Conservation (phyloP, 2,329 filamentous ascomycete genomes). For the Colletotrichum incanum region DNA sequence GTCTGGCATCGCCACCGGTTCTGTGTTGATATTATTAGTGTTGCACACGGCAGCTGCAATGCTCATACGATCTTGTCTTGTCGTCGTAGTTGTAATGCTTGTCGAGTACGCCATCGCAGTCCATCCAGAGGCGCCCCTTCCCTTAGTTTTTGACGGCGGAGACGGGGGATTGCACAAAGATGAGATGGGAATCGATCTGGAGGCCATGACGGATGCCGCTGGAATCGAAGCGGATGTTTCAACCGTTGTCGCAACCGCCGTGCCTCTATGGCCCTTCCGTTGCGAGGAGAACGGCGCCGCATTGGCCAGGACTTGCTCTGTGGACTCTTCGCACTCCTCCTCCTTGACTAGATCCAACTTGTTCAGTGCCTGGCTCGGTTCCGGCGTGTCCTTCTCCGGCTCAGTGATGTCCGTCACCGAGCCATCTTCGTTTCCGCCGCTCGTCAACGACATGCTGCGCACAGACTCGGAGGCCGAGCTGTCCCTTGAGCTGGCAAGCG, state of each 20-base stretch:
- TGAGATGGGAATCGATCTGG: slow-evolving; percentile 37
- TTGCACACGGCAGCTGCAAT: slow-evolving; percentile 35
- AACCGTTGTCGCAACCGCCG: neutral
- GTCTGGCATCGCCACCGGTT: slow-evolving; percentile 7
- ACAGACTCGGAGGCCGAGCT: slow-evolving; percentile 56
- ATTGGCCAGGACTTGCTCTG: slow-evolving; percentile 41
- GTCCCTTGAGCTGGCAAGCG: slow-evolving; percentile 53
- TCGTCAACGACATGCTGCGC: slow-evolving; percentile 51
- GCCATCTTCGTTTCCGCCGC: slow-evolving; percentile 51
- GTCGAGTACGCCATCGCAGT: slow-evolving; percentile 14
- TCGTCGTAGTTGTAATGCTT: neutral
- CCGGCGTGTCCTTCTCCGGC: slow-evolving; percentile 65
- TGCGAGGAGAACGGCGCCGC: slow-evolving; percentile 33
- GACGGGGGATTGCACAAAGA: slow-evolving; percentile 40
- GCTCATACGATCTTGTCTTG: slow-evolving; percentile 28
- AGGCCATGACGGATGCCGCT: slow-evolving; percentile 21
- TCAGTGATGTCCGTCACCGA: slow-evolving; percentile 64
- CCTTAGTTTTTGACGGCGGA: slow-evolving; percentile 15
- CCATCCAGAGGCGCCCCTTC: neutral
- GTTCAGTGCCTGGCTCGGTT: slow-evolving; percentile 53
- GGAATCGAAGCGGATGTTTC: slow-evolving; percentile 1
- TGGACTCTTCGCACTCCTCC: slow-evolving; percentile 50
- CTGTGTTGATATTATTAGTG: slow-evolving; percentile 8
- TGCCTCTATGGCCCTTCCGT: neutral
- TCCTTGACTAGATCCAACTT: slow-evolving; percentile 52